phyloP scores from a whole-genome alignment of 371 early-diverging fungal species.

The Zopfochytrium polystomum region DNA sequence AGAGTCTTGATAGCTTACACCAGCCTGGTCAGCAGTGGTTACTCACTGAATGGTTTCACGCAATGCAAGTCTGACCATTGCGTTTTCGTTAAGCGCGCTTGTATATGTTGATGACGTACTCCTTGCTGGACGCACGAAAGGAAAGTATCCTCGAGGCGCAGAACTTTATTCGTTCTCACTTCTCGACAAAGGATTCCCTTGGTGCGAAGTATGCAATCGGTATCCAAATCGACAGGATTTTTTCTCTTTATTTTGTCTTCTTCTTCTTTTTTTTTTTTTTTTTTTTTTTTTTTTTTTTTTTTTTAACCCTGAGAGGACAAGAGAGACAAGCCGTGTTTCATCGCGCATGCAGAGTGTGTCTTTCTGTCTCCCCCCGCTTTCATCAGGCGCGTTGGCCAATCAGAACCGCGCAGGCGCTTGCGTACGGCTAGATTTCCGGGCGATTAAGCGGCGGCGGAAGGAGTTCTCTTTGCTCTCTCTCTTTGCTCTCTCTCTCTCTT shows the following conservation, averaged over 20 bases:
- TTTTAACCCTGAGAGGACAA: too few species aligned
- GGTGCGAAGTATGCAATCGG: slow-evolving; percentile 1
- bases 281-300: slow-evolving; percentile 11
- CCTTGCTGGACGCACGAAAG: background rate
- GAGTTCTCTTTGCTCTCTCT: background rate
- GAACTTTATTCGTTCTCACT: background rate
- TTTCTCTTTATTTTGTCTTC: background rate
- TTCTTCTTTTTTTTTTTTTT: slow-evolving; percentile 8
- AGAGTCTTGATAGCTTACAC: slow-evolving; percentile 17
- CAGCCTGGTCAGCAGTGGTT: slow-evolving; percentile 15
- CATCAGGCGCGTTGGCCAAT: too few species aligned
- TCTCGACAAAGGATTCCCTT: slow-evolving; percentile 3
- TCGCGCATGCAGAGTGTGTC: too few species aligned
- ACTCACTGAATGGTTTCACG: slow-evolving; percentile 3
- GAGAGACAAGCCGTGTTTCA: too few species aligned
- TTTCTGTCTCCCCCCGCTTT: too few species aligned
- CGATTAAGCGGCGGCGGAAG: too few species aligned
- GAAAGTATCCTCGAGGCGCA: background rate
- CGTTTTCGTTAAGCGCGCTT: slow-evolving; percentile 4
- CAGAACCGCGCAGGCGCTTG: too few species aligned
- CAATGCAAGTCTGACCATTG: slow-evolving; percentile 12
- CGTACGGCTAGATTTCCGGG: too few species aligned
- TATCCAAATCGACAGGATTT: background rate
- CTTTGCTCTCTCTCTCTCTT: slow-evolving; percentile 5
- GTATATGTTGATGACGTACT: slow-evolving; percentile 22